phyloP scores from a whole-genome alignment of 768 basidiomycete species.

The Mrakia frigida region DNA sequence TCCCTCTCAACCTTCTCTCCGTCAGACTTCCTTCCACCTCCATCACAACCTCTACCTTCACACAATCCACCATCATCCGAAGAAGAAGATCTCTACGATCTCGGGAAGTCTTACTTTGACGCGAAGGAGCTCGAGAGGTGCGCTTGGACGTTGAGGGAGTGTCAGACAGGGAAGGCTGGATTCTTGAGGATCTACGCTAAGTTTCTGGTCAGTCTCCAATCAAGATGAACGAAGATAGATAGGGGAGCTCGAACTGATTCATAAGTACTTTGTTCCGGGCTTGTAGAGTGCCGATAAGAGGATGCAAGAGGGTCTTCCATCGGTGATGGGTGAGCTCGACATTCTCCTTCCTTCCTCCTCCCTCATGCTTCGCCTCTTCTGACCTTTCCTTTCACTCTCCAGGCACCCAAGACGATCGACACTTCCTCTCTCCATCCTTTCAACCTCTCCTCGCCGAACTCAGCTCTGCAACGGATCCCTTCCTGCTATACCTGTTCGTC shows the following conservation, averaged over 20 bases:
- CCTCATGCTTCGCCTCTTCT: not conserved
- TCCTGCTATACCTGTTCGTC: slow-evolving; percentile 73
- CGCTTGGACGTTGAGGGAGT: slow-evolving; percentile 58
- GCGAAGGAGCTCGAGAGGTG: slow-evolving; percentile 72
- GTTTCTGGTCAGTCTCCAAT: slow-evolving; percentile 64
- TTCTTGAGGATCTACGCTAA: slow-evolving; percentile 76
- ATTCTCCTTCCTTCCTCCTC: not conserved
- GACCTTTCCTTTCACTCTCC: not conserved
- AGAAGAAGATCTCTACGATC: slow-evolving; percentile 57
- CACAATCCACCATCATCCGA: slow-evolving; percentile 45
- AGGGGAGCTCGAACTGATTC: not conserved
- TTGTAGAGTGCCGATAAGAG: slow-evolving; percentile 29
- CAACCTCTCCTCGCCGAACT: slow-evolving; percentile 55
- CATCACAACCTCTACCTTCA: not conserved
- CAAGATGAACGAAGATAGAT: not conserved
- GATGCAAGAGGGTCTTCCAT: slow-evolving; percentile 28
- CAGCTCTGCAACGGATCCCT: slow-evolving; percentile 62
- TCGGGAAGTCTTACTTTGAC: slow-evolving; percentile 69
- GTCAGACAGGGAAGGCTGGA: slow-evolving; percentile 57
- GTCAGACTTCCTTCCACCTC: slow-evolving; percentile 25
- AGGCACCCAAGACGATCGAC: slow-evolving; percentile 26
- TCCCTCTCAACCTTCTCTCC: slow-evolving; percentile 29
- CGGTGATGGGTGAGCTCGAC: slow-evolving; percentile 25
- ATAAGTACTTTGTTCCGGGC: not conserved
- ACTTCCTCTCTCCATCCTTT: slow-evolving; percentile 20